Base-by-base conservation (phyloP, 805 yeast genomes). In the Sporopachydermia lactativora region DNA sequence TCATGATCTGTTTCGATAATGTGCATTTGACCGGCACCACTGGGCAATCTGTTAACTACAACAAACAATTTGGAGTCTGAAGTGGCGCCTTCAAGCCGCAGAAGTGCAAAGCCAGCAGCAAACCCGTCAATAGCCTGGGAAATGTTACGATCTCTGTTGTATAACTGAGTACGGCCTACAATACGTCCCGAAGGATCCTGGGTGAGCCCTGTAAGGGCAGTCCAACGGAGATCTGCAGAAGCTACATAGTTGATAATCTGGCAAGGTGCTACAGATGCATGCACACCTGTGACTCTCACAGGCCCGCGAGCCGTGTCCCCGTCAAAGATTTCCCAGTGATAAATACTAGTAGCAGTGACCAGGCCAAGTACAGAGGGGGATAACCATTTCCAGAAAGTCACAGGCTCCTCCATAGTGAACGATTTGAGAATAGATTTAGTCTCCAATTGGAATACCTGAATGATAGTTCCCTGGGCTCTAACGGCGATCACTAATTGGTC, bases 121-220 rank as follows among this genome's bases (percentile, higher is more conserved):
- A 92, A 98, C 52, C 98, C 98, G 56, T 92, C 97, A 52, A 92
- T 84, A 15, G 95, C 88, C 65, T 92, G 99, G 11, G 96, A 88
- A 34, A 89, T 83, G 55, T 82, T 81, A 64, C 97, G 78, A 41
- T 79, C 75, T 58, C 80, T 81, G 45, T 95, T 81, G 63, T 67
- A 92, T 47, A 92, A 74, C 66, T 92, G 99, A 58, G 89, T 82
- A 62, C 84, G 94, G 57, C 99, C 99, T 24, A 85, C 96, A 50
- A 92, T 84, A 53, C 94, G 76, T 48, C 94, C 94, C 50, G 81
- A 80, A n/a, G 31, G 13, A 56, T 85, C 95, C 62, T 86, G 96
- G 24, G 94, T 79, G 54, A 92, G 86, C 52, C 98, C 99, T 46
- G 84, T 85, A 43, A 88, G 73, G 16, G 96, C 96, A 60, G 85